A percentile compares a stretch with the other conserved stretches of the same genome.
These are phyloP conservation scores for Leccinum subgranulosum DNA, from an alignment of 768 basidiomycete genomes.

Conservation along the genomic window DNA sequence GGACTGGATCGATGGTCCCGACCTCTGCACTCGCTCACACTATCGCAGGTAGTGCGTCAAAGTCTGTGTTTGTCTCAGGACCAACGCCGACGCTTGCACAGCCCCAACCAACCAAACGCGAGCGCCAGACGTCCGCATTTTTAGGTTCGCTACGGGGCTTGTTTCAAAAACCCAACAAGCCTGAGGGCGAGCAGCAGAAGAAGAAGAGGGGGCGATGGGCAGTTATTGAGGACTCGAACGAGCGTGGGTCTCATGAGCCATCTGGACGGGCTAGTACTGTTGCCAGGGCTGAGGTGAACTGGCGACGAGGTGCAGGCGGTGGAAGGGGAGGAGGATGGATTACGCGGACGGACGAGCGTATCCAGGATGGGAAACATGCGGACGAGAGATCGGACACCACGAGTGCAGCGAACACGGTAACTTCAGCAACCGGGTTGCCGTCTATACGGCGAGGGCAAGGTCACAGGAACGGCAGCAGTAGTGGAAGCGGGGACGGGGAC, in stretches of 20 bases:
- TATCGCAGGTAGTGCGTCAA: background rate
- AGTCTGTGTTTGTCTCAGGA: background rate
- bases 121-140: constrained; percentile 22
- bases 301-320: background rate
- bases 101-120: constrained; percentile 9
- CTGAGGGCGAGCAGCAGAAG: background rate
- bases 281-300: background rate
- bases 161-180: constrained; percentile 20
- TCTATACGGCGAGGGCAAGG: background rate
- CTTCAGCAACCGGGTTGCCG: background rate
- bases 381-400: constrained; percentile 13
- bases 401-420: background rate
- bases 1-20: background rate
- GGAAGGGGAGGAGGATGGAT: constrained; percentile 18
- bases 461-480: no score
- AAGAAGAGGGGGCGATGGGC: constrained; percentile 1
- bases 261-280: background rate
- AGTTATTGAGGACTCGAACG: constrained; percentile 9
- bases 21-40: background rate
- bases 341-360: constrained; percentile 27
- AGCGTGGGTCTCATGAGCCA: background rate
- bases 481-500: no score
- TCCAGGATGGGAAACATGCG: constrained; percentile 1
- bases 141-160: constrained; percentile 27
- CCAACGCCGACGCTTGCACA: background rate